Base-by-base conservation (phyloP, 768 basidiomycete species). In the Rickenella mellea region DNA sequence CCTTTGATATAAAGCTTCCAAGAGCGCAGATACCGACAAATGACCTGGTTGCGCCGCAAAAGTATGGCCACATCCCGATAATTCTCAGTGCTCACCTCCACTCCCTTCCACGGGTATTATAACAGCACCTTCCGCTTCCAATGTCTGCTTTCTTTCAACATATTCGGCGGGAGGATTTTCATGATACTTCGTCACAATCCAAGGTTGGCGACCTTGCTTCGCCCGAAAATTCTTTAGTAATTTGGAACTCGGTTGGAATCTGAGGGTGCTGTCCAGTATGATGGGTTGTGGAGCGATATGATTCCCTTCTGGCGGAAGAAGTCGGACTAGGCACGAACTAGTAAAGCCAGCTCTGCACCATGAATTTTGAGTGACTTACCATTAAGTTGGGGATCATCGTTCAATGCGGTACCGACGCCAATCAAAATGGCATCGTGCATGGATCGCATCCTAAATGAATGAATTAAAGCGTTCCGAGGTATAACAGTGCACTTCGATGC, bases 371-470 rank as follows among this genome's bases (percentile, higher is more conserved):
- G 25, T 25, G 31, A 57, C 78, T 50, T 51, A 88, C 93, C 78
- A 51, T 93, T 94, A n/a, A 99, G 69, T 54, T 96, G 86, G 4
- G 94, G 94, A 57, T 99, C 73, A 54, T 99, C 94, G 46, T 90
- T 88, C 33, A 90, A 62, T 17, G 88, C 80, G 0, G 94, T 98
- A 6, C 85, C 87, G 27, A 92, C 76, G 2, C 94, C 94, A 32
- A 99, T 71, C 11, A 99, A 64, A 46, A 99, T 97, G 7, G 74
- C 91, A 53, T 96, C 89, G 61, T 98, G 94, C 72, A 89, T 76
- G 0, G 88, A 71, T 48, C 94, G 70, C 77, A 98, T 78, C 80
- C 92, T 94, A 49, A 39, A 37, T 46, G 52, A 47, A 35, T 28
- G 36, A 40, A 7, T 17, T 19, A 20, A 6, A 28, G 20, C 20